phyloP scores from a whole-genome alignment of 2,329 filamentous ascomycete genomes.

The Raffaelea deltoideospora region DNA sequence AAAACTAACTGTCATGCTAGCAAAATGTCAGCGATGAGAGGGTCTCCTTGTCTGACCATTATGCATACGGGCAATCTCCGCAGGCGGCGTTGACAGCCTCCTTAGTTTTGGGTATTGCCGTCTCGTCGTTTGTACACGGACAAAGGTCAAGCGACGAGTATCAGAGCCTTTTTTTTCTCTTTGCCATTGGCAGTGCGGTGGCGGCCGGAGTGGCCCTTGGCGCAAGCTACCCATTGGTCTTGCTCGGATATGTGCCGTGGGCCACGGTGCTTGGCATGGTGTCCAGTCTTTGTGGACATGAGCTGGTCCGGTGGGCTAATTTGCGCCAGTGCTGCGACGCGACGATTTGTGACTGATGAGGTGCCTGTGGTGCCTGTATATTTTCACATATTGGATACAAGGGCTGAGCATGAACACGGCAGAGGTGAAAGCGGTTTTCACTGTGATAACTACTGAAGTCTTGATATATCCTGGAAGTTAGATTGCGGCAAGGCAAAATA shows the following conservation, averaged over 20 bases:
- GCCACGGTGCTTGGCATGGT: slow-evolving; percentile 21
- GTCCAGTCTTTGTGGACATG: slow-evolving; percentile 9
- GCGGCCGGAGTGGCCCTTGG: slow-evolving; percentile 12
- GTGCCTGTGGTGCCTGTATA: no score
- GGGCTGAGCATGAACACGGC: no score
- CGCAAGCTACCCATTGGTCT: slow-evolving; percentile 15
- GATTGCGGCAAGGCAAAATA: no score
- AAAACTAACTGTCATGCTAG: no score
- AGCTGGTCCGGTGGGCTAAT: neutral
- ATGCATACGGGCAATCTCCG: slow-evolving; percentile 18
- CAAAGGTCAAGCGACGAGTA: slow-evolving; percentile 15
- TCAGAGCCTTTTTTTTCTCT: slow-evolving; percentile 17
- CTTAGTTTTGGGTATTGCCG: slow-evolving; percentile 19
- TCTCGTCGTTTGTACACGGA: slow-evolving; percentile 21
- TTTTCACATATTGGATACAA: no score
- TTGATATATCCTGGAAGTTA: no score
- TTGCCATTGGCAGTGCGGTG: slow-evolving; percentile 11
- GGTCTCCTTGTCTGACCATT: neutral
- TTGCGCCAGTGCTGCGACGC: no score
- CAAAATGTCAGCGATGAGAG: no score
- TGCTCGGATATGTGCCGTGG: slow-evolving; percentile 20
- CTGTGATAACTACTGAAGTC: no score
- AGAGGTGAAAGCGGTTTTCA: no score
- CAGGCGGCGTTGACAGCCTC: slow-evolving; percentile 18
- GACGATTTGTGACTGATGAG: no score